phyloP scores from a whole-genome alignment of 225 moss, liverwort and hornwort genomes.

The Rhytidiadelphus loreus region DNA sequence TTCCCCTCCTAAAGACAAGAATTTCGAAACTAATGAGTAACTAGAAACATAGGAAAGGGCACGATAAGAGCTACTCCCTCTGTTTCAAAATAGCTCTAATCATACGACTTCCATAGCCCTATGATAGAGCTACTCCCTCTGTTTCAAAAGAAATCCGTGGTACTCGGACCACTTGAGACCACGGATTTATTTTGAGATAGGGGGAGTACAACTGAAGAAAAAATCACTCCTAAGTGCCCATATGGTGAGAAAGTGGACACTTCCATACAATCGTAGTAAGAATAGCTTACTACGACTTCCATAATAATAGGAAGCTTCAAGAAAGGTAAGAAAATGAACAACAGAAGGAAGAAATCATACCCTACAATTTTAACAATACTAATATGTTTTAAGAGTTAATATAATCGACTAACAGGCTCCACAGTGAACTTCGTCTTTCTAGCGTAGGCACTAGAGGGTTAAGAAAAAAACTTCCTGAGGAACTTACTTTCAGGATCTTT shows the following conservation, averaged over 20 bases:
- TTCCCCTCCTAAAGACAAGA: slow-evolving; percentile 45
- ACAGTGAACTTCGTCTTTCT: too few species aligned
- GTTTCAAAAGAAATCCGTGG: too few species aligned
- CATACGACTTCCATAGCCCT: too few species aligned
- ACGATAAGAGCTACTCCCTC: too few species aligned
- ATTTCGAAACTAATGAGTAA: not conserved
- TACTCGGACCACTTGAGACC: too few species aligned
- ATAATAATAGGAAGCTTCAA: not conserved
- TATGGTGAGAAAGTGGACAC: not conserved
- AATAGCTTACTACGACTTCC: not conserved
- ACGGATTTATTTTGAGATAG: too few species aligned
- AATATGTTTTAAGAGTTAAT: too few species aligned
- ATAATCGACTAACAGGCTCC: not conserved
- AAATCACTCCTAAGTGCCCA: not conserved
- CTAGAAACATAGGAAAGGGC: not conserved
- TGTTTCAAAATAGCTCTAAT: too few species aligned
- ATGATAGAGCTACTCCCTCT: not conserved
- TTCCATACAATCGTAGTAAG: not conserved
- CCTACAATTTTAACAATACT: not conserved
- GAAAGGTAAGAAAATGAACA: not conserved
- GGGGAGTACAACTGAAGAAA: not conserved
- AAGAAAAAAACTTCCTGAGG: not conserved
- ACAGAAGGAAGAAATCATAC: not conserved
- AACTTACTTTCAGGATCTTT: slow-evolving; percentile 82
- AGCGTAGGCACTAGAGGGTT: not conserved